Evolutionary conservation across 257 asterid species (phyloP).

Genomic region (Fraxinus anomala): DNA sequence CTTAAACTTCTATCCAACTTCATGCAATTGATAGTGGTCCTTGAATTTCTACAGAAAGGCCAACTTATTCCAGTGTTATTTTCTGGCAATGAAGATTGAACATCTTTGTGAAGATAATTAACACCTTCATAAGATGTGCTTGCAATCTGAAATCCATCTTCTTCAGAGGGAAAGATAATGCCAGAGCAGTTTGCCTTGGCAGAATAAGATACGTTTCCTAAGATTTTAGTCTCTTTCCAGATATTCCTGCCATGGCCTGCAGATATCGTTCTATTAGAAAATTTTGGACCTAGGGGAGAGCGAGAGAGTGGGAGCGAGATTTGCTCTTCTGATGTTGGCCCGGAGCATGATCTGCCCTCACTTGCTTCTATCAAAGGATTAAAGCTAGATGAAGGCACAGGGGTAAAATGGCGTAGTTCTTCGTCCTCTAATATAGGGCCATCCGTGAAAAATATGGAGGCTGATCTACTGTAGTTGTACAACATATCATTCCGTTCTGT

Average conservation of each 20-base stretch:
- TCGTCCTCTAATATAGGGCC: constrained; percentile 65
- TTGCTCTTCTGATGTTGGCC: constrained; percentile 34
- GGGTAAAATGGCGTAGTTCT: constrained; percentile 35
- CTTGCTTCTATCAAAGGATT: constrained; percentile 31
- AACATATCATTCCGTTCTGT: constrained; percentile 34
- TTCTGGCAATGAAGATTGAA: constrained; percentile 43
- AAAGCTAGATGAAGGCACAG: constrained; percentile 37
- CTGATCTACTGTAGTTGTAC: constrained; percentile 29
- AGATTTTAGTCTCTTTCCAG: constrained; percentile 31
- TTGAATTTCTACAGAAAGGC: constrained; percentile 41
- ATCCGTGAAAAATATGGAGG: constrained; percentile 50
- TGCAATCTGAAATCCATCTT: constrained; percentile 43
- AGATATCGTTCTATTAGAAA: constrained; percentile 32
- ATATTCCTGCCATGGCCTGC: constrained; percentile 31
- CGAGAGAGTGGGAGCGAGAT: constrained; percentile 44
- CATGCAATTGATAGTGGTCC: constrained; percentile 34
- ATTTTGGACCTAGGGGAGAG: constrained; percentile 68
- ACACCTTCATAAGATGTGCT: constrained; percentile 42
- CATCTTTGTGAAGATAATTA: constrained; percentile 29
- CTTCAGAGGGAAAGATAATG: constrained; percentile 40
- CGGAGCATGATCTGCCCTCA: constrained; percentile 27
- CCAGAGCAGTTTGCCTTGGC: constrained; percentile 41
- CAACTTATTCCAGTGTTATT: constrained; percentile 40
- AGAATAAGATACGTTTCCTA: constrained; percentile 37
- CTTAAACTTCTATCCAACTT: constrained; percentile 46